phyloP scores from a whole-genome alignment of 2,329 filamentous ascomycete species.

The Aureobasidium sp. region DNA sequence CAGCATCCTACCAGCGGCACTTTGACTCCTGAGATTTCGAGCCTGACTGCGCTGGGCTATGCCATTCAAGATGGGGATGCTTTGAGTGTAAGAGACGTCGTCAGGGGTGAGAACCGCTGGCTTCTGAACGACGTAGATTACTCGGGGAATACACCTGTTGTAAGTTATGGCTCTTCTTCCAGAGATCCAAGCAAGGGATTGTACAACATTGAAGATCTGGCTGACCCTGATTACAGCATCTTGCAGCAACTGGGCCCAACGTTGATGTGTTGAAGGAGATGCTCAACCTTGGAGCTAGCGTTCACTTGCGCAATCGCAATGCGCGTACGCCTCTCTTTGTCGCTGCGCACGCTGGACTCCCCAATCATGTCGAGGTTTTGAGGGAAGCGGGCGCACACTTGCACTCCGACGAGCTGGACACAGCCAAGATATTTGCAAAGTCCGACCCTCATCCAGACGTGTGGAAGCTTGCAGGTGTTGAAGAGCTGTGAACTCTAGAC shows the following conservation, averaged over 20 bases:
- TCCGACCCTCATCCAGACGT: conserved; percentile 9
- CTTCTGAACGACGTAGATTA: conserved; percentile 71
- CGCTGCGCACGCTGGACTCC: conserved; percentile 47
- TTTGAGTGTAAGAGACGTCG: conserved; percentile 54
- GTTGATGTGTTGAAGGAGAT: conserved; percentile 48
- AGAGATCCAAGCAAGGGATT: too few species aligned
- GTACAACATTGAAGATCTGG: not conserved
- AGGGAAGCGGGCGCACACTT: conserved; percentile 50
- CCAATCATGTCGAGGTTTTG: conserved; percentile 46
- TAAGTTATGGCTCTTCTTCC: conserved; percentile 23
- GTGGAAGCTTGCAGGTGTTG: conserved; percentile 13
- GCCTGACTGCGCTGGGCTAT: conserved; percentile 69
- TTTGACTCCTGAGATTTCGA: conserved; percentile 50
- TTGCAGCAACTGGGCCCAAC: conserved; percentile 48
- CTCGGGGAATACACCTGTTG: conserved; percentile 61
- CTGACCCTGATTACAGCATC: conserved; percentile 35
- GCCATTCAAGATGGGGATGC: conserved; percentile 66
- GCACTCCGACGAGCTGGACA: conserved; percentile 46
- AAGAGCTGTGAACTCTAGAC: not conserved
- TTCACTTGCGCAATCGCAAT: conserved; percentile 50
- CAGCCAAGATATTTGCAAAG: conserved; percentile 37
- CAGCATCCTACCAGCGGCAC: conserved; percentile 54
- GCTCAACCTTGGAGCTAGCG: conserved; percentile 47
- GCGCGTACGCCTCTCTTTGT: conserved; percentile 52
- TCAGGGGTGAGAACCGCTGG: conserved; percentile 56